These are phyloP conservation scores for Chytriomyces sp. DNA, from an alignment of 192 early-diverging fungal genomes.

Conservation along the genomic window DNA sequence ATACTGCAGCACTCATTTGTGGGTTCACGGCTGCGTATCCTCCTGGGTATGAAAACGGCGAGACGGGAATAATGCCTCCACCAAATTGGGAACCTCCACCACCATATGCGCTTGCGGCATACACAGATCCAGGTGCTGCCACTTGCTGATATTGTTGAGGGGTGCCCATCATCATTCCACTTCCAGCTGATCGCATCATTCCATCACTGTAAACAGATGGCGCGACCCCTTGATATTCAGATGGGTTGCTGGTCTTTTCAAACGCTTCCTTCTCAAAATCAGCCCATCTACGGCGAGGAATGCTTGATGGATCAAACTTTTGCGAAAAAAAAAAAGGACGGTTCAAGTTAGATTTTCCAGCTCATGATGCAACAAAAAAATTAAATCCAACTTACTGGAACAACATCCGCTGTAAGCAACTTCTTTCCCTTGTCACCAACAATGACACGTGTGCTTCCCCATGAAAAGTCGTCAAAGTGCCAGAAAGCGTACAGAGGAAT, in stretches of 20 bases:
- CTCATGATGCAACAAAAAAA: background rate
- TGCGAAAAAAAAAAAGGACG: no score
- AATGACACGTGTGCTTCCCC: conserved; percentile 97
- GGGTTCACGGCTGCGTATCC: background rate
- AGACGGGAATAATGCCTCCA: conserved; percentile 1
- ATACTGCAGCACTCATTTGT: background rate
- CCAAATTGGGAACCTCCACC: background rate
- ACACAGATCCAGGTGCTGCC: conserved; percentile 6
- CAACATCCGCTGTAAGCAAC: conserved; percentile 61
- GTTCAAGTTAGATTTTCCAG: background rate
- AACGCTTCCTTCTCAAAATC: conserved; percentile 62
- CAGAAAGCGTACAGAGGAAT: conserved; percentile 89
- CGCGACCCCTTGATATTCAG: conserved; percentile 30
- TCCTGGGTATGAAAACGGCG: conserved; percentile 8
- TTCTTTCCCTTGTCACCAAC: conserved; percentile 81
- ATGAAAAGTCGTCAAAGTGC: conserved; percentile 99
- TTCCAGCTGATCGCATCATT: background rate
- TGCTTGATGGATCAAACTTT: conserved; percentile 84
- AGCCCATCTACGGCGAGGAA: conserved; percentile 86
- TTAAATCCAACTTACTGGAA: conserved; percentile 60
- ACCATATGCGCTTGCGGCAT: background rate
- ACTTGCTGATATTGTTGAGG: background rate
- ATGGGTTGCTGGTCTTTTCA: conserved; percentile 45
- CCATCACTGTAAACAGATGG: conserved; percentile 35
- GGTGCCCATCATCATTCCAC: background rate